Evolutionary conservation across 805 yeast genomes (phyloP).

Genomic region (Lipomyces anomalus): DNA sequence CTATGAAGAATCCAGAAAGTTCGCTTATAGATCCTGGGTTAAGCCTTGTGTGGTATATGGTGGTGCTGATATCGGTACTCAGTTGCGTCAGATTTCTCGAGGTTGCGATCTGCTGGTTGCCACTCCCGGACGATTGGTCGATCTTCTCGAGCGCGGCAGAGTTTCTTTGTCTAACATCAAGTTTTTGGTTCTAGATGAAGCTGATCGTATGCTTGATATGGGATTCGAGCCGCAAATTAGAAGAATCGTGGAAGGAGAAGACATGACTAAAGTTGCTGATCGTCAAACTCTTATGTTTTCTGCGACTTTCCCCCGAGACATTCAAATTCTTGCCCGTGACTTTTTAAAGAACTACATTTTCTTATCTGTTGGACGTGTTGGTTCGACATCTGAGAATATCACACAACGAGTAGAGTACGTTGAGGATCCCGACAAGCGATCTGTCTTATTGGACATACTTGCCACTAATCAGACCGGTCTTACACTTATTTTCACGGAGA

Average conservation of each 20-base stretch:
- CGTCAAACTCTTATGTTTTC: slow-evolving; percentile 98
- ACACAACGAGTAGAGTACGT: slow-evolving; percentile 91
- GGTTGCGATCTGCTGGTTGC: slow-evolving; percentile 97
- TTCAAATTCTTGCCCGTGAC: slow-evolving; percentile 94
- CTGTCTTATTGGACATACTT: slow-evolving; percentile 81
- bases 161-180: slow-evolving; percentile 85
- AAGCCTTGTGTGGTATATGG: slow-evolving; percentile 95
- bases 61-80: slow-evolving; percentile 91
- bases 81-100: slow-evolving; percentile 78
- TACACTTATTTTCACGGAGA: slow-evolving; percentile 93
- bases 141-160: slow-evolving; percentile 89
- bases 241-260: slow-evolving; percentile 95
- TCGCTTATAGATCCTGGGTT: slow-evolving; percentile 97
- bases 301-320: slow-evolving; percentile 98
- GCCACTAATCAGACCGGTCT: slow-evolving; percentile 73
- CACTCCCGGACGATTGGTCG: slow-evolving; percentile 98
- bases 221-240: slow-evolving; percentile 99
- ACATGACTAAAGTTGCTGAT: slow-evolving; percentile 85
- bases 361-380: slow-evolving; percentile 97
- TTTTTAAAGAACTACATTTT: slow-evolving; percentile 93
- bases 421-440: slow-evolving; percentile 88
- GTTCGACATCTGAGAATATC: slow-evolving; percentile 97
- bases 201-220: slow-evolving; percentile 99
- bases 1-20: slow-evolving; percentile 90
- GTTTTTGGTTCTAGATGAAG: slow-evolving; percentile 94